Evolutionary conservation across 495 filamentous ascomycete genomes (phyloP).

Genomic region (Neurospora cerealis): DNA sequence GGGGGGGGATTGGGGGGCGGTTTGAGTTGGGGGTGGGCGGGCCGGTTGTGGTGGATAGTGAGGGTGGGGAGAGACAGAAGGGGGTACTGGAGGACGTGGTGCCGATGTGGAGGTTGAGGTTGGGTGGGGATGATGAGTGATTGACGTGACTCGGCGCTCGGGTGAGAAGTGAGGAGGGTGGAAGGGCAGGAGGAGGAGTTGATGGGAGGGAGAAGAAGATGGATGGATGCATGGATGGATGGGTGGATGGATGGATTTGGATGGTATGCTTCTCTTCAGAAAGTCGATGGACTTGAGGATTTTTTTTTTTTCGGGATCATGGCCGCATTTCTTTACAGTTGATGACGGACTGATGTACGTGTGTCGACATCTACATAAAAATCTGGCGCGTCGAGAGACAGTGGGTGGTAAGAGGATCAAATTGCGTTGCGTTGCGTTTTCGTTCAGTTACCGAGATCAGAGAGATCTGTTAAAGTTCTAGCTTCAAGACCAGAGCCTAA

Average conservation of each 20-base stretch:
- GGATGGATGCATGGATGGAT: not conserved
- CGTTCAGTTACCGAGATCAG: not conserved
- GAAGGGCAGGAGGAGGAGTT: not conserved
- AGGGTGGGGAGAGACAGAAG: not conserved
- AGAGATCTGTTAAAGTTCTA: not conserved
- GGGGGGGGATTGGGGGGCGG: not conserved
- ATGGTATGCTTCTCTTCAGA: not conserved
- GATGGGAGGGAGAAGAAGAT: too few species aligned
- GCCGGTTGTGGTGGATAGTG: not conserved
- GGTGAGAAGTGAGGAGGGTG: not conserved
- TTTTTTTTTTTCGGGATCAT: not conserved
- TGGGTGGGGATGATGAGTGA: not conserved
- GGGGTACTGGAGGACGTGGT: not conserved
- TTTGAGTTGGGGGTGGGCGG: not conserved
- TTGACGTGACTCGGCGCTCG: not conserved
- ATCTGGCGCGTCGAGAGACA: not conserved
- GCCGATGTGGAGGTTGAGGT: not conserved
- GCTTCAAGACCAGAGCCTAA: too few species aligned
- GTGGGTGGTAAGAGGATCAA: not conserved
- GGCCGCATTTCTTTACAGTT: not conserved
- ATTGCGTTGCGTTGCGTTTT: not conserved
- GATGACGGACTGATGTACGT: not conserved
- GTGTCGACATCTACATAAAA: not conserved
- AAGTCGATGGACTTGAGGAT: not conserved
- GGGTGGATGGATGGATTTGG: not conserved